These are phyloP conservation scores for Myotisia sp. DNA, from an alignment of 2,329 filamentous ascomycete genomes.

Conservation along the genomic window DNA sequence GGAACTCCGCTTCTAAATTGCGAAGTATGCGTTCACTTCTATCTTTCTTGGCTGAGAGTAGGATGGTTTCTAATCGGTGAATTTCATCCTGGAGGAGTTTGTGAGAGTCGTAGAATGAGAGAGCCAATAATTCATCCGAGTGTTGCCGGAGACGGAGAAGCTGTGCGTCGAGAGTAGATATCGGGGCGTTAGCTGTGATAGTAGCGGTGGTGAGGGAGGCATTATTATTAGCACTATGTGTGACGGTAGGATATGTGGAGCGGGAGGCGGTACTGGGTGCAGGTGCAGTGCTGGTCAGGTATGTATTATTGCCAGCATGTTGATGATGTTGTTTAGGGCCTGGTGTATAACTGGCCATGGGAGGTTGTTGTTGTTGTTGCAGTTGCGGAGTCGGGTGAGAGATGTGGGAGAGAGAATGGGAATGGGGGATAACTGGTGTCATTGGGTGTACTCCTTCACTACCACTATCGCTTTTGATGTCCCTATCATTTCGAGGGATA, in stretches of 20 bases:
- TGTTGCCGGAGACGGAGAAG: conserved; percentile 15
- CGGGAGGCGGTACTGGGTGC: conserved; percentile 3
- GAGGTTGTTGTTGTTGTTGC: conserved; percentile 1
- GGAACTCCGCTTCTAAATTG: conserved; percentile 11
- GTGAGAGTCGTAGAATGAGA: conserved; percentile 17
- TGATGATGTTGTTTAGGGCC: conserved; percentile 3
- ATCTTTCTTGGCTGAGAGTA: conserved; percentile 9
- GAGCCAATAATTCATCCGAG: conserved; percentile 15
- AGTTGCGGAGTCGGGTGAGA: not conserved
- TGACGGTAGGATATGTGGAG: conserved; percentile 4
- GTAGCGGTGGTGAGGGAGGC: conserved; percentile 6
- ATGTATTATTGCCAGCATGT: not conserved
- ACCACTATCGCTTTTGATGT: conserved; percentile 7
- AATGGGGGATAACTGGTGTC: conserved; percentile 3
- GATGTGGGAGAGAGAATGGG: not conserved
- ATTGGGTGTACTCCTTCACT: conserved; percentile 4
- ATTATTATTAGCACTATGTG: not conserved
- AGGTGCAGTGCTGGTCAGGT: conserved; percentile 6
- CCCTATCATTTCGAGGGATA: conserved; percentile 2
- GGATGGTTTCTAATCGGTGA: conserved; percentile 10
- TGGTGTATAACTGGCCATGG: conserved; percentile 1
- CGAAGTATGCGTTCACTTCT: conserved; percentile 10
- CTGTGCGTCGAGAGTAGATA: conserved; percentile 14
- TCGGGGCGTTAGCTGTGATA: conserved; percentile 2
- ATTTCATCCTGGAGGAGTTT: conserved; percentile 15